Evolutionary conservation across 83 land plant genomes (phyloP).

Genomic region (Thuja plicata): DNA sequence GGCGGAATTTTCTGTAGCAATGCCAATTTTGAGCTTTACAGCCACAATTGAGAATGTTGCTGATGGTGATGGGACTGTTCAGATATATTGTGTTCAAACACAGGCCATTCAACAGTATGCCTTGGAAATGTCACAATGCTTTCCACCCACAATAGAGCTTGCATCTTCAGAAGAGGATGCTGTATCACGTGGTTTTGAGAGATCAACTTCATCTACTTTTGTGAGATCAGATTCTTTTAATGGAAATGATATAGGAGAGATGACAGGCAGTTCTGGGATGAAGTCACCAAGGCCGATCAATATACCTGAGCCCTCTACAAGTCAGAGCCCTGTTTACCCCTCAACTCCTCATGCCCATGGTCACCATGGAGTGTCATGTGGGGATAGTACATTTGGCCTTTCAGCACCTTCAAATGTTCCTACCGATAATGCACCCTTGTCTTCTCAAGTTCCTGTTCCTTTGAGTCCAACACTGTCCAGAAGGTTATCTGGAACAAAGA

Average conservation of each 20-base stretch:
- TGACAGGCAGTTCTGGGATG: slow-evolving; percentile 20
- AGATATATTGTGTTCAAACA: slow-evolving; percentile 94
- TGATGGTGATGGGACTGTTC: slow-evolving; percentile 73
- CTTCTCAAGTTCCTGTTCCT: slow-evolving; percentile 38
- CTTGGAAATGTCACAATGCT: slow-evolving; percentile 77
- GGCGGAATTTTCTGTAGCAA: slow-evolving; percentile 92
- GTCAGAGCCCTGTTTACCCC: slow-evolving; percentile 17
- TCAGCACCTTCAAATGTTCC: slow-evolving; percentile 15
- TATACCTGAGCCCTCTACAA: slow-evolving; percentile 20
- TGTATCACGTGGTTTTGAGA: slow-evolving; percentile 28
- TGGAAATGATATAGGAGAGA: slow-evolving; percentile 19
- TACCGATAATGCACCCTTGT: slow-evolving; percentile 22
- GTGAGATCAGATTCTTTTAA: slow-evolving; percentile 22
- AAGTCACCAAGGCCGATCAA: slow-evolving; percentile 21
- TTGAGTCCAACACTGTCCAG: slow-evolving; percentile 23
- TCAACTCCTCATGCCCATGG: slow-evolving; percentile 19
- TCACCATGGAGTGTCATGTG: background rate
- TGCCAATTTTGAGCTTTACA: slow-evolving; percentile 96
- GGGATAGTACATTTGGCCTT: slow-evolving; percentile 22
- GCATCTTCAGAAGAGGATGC: slow-evolving; percentile 37
- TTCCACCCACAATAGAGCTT: slow-evolving; percentile 67
- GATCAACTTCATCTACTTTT: slow-evolving; percentile 20
- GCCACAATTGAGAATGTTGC: slow-evolving; percentile 67
- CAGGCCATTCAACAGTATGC: slow-evolving; percentile 99
- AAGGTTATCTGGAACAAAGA: slow-evolving; percentile 42